phyloP scores from a whole-genome alignment of 768 basidiomycete species.

The Mycena olivaceomarginata region DNA sequence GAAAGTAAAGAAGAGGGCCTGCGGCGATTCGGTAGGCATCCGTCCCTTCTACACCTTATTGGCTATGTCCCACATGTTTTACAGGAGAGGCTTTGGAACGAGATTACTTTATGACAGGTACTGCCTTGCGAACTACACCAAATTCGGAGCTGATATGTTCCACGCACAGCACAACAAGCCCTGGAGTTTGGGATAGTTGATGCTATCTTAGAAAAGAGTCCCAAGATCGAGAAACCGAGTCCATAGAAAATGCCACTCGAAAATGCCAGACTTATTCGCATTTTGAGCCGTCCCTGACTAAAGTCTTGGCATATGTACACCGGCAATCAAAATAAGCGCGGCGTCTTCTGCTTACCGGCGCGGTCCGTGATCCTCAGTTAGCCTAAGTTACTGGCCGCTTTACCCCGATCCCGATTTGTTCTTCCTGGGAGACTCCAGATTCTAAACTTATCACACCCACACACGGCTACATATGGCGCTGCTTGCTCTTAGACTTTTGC shows the following conservation, averaged over 20 bases:
- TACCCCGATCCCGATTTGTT: slow-evolving; percentile 21
- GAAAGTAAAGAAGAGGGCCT: slow-evolving; percentile 81
- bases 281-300: slow-evolving; percentile 34
- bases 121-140: slow-evolving; percentile 36
- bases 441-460: background rate
- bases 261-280: slow-evolving; percentile 15
- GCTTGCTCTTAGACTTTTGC: background rate
- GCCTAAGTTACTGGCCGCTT: background rate
- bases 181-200: slow-evolving; percentile 95
- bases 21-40: slow-evolving; percentile 83
- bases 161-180: slow-evolving; percentile 85
- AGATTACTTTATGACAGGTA: slow-evolving; percentile 97
- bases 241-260: slow-evolving; percentile 20
- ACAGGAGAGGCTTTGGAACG: slow-evolving; percentile 92
- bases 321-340: slow-evolving; percentile 32
- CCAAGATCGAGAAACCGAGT: slow-evolving; percentile 66
- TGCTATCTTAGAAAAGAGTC: slow-evolving; percentile 89
- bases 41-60: slow-evolving; percentile 43
- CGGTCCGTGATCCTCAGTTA: background rate
- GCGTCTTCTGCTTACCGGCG: background rate
- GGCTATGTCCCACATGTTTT: slow-evolving; percentile 41
- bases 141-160: slow-evolving; percentile 45
- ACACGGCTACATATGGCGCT: background rate
- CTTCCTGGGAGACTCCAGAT: background rate
- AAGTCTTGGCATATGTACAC: slow-evolving; percentile 14